These are phyloP conservation scores for Globisporangium alternatum DNA, from an alignment of 352 stramenopile genomes.

Conservation along the genomic window DNA sequence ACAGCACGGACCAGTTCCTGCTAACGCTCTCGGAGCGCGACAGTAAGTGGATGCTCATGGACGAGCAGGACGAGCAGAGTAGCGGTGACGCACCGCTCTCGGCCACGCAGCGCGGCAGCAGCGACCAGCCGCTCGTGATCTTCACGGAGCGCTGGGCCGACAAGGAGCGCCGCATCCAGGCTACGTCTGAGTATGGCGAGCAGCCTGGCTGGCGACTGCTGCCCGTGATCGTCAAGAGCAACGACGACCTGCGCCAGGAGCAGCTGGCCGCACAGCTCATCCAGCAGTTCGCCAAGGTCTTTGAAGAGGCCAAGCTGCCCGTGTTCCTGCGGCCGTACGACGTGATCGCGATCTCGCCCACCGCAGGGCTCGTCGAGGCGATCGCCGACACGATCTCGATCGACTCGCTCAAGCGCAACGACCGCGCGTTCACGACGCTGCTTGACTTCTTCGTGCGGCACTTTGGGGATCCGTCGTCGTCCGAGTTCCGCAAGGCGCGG, in stretches of 20 bases:
- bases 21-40: slow-evolving; percentile 68
- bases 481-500: slow-evolving; percentile 72
- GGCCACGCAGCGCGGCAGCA: slow-evolving; percentile 8
- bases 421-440: slow-evolving; percentile 89
- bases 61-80: slow-evolving; percentile 32
- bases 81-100: slow-evolving; percentile 17
- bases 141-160: slow-evolving; percentile 96
- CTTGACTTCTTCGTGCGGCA: slow-evolving; percentile 94
- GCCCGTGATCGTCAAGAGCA: slow-evolving; percentile 97
- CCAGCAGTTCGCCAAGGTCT: slow-evolving; percentile 92
- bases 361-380: slow-evolving; percentile 95
- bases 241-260: slow-evolving; percentile 98
- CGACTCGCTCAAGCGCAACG: slow-evolving; percentile 97
- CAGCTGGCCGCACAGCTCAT: slow-evolving; percentile 97
- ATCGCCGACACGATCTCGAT: slow-evolving; percentile 97
- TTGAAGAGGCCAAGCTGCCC: slow-evolving; percentile 91
- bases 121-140: slow-evolving; percentile 62
- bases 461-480: slow-evolving; percentile 81
- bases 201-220: slow-evolving; percentile 88
- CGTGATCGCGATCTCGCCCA: slow-evolving; percentile 93
- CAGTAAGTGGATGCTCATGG: slow-evolving; percentile 57
- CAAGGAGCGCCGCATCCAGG: slow-evolving; percentile 91
- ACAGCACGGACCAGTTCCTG: slow-evolving; percentile 77
- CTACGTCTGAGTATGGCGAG: slow-evolving; percentile 80
- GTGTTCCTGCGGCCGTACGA: slow-evolving; percentile 96